Conservation (phyloP, 495 filamentous ascomycete genomes). For the Daldinia concentrica region DNA sequence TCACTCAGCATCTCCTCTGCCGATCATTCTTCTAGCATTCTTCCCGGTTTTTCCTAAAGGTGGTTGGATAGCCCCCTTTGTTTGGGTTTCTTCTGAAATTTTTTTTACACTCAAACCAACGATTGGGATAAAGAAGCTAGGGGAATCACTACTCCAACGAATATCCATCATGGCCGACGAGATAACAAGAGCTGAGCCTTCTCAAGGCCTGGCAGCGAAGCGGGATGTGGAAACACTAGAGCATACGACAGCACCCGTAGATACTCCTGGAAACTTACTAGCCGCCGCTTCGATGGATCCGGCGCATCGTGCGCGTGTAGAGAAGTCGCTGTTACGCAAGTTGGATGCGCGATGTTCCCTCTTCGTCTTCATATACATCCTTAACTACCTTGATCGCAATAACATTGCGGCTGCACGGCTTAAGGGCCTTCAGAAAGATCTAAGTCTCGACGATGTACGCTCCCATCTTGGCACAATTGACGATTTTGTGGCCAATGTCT, state of each 20-base stretch:
- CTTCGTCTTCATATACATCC: constrained; percentile 69
- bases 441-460: constrained; percentile 46
- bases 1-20: constrained; percentile 2
- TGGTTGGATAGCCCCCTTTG: not conserved
- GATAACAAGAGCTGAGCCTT: constrained; percentile 28
- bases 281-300: constrained; percentile 46
- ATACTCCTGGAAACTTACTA: not conserved
- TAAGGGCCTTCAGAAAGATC: constrained; percentile 53
- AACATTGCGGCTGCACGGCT: constrained; percentile 61
- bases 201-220: constrained; percentile 10
- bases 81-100: not conserved
- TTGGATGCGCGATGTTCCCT: constrained; percentile 54
- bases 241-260: constrained; percentile 5
- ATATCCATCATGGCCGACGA: constrained; percentile 29
- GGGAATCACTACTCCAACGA: not conserved
- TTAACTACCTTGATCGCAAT: constrained; percentile 80
- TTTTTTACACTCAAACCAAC: not conserved
- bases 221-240: constrained; percentile 30
- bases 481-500: not conserved
- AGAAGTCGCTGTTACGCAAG: constrained; percentile 54
- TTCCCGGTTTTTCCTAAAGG: not conserved
- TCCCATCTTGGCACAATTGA: not conserved
- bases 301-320: constrained; percentile 47
- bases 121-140: not conserved
- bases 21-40: not conserved